These are phyloP conservation scores for Aspergillus hancockii DNA, from an alignment of 495 filamentous ascomycete genomes.

Conservation along the genomic window DNA sequence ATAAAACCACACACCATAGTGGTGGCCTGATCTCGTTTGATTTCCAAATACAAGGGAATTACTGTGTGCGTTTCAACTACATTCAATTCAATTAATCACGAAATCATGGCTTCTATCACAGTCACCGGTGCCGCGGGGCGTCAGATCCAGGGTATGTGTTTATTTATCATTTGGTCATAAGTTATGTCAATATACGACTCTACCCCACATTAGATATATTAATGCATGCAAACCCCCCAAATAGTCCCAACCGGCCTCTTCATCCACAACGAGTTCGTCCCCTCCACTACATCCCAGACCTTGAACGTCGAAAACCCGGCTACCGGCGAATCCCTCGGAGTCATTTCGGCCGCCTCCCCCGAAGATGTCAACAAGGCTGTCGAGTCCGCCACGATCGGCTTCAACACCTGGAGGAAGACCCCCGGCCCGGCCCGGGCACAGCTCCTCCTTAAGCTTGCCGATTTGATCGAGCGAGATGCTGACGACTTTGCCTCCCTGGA, in stretches of 20 bases:
- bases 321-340: slow-evolving; percentile 26
- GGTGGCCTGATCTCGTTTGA: not conserved
- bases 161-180: not conserved
- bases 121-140: not conserved
- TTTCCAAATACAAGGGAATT: not conserved
- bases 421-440: slow-evolving; percentile 38
- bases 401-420: slow-evolving; percentile 39
- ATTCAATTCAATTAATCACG: not conserved
- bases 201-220: not conserved
- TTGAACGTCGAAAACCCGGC: not conserved
- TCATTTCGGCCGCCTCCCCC: slow-evolving; percentile 25
- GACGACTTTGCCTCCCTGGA: slow-evolving; percentile 32
- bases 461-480: slow-evolving; percentile 28
- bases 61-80: not conserved
- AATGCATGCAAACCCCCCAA: not conserved
- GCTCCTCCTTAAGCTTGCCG: slow-evolving; percentile 46
- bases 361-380: slow-evolving; percentile 55
- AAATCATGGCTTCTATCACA: not conserved
- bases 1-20: not conserved
- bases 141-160: not conserved
- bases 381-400: slow-evolving; percentile 45
- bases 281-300: not conserved
- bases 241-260: not conserved
- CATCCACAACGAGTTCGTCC: slow-evolving; percentile 1
- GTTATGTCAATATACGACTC: not conserved